Base-by-base conservation (phyloP, 768 basidiomycete species). In the Ramaria sp. region DNA sequence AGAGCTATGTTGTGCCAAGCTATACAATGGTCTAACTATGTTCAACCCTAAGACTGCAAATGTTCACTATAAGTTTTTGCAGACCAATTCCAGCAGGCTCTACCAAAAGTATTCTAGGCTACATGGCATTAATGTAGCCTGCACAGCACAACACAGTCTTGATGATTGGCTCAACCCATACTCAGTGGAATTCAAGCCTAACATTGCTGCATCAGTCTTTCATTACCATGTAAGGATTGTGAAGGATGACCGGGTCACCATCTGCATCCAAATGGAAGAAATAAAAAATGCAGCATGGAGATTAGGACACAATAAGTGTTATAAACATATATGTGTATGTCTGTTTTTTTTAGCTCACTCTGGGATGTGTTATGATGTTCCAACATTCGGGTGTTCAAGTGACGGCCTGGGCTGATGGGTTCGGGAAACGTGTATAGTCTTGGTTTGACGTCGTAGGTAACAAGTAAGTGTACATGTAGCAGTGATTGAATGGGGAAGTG, bases 291-390 rank as follows among this genome's bases (percentile, higher is more conserved):
- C 39, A 2, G 39, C 39, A n/a, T 41, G 39, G 39, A 41, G 7
- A 9, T 9, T 13, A 3, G 39, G 3, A 9, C 39, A 41, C 39
- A 24, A 27, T 1, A 51, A 48, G 11, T 66, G 11, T 49, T 65
- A n/a, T n/a, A n/a, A n/a, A n/a, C n/a, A n/a, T n/a, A n/a, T n/a
- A n/a, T n/a, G n/a, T n/a, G n/a, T n/a, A n/a, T n/a, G n/a, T n/a
- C n/a, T n/a, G n/a, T n/a, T n/a, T n/a, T n/a, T n/a, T n/a, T n/a
- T n/a, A n/a, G n/a, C n/a, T n/a, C n/a, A n/a, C n/a, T n/a, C n/a
- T n/a, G n/a, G n/a, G n/a, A n/a, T n/a, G n/a, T n/a, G n/a, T n/a
- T n/a, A n/a, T n/a, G n/a, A n/a, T n/a, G n/a, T n/a, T n/a, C n/a
- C n/a, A n/a, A n/a, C n/a, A n/a, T n/a, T n/a, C n/a, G n/a, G n/a